Conservation (phyloP, 352 stramenopile genomes). For the Phytophthora idaei region DNA sequence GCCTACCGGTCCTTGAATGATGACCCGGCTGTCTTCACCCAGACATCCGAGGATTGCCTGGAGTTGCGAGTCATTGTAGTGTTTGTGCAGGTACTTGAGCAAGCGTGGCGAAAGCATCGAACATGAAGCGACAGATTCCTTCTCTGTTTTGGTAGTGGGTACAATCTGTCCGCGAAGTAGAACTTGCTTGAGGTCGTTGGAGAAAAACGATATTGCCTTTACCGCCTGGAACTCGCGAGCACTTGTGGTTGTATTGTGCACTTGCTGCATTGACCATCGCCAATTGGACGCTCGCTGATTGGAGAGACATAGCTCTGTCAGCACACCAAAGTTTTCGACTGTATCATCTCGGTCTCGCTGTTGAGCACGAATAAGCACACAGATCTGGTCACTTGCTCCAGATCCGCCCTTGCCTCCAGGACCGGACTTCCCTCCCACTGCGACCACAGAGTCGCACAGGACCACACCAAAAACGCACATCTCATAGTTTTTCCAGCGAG, state of each 20-base stretch:
- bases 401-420: conserved; percentile 14
- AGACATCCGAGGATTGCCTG: conserved; percentile 73
- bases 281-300: conserved; percentile 64
- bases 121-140: conserved; percentile 7
- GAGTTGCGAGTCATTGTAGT: conserved; percentile 82
- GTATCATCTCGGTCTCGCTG: conserved; percentile 25
- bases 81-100: conserved; percentile 49
- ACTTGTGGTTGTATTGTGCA: conserved; percentile 78
- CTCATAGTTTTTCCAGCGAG: conserved; percentile 63
- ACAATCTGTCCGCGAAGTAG: conserved; percentile 49
- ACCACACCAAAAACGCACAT: conserved; percentile 70
- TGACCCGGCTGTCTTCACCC: conserved; percentile 61
- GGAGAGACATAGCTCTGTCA: conserved; percentile 73
- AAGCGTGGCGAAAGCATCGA: conserved; percentile 51
- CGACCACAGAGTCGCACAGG: conserved; percentile 72
- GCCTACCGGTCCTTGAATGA: conserved; percentile 84
- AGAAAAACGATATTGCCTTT: conserved; percentile 62
- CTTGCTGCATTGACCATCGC: conserved; percentile 69
- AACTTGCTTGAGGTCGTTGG: conserved; percentile 53
- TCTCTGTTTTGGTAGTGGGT: conserved; percentile 16
- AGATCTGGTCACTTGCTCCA: conserved; percentile 56
- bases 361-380: conserved; percentile 60
- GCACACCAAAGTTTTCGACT: conserved; percentile 43
- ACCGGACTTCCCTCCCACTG: conserved; percentile 34
- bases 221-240: conserved; percentile 85